Base-by-base conservation (phyloP, 2,329 filamentous ascomycete genomes). In the Neoascochyta sp. region DNA sequence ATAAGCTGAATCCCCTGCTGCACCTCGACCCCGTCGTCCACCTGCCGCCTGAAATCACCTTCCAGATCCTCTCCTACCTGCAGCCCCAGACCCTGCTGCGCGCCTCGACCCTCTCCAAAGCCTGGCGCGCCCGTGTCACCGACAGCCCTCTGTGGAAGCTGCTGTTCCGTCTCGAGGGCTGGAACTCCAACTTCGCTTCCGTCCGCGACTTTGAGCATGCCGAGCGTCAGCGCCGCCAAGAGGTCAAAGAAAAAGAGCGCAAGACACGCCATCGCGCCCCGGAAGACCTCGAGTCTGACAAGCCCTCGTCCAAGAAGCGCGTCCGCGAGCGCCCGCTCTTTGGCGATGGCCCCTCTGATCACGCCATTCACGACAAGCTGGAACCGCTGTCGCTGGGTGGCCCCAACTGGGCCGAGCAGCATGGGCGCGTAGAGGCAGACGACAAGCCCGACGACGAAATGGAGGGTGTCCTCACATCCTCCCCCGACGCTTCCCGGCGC, bases 11-110 rank as follows among this genome's bases (percentile, higher is more conserved):
- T 41, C 86, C 88, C 4, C 75, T 89, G 29, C 80, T 96, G 3
- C 89, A 95, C 63, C 90, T 95, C 65, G 86, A 98, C 64, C 95
- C 95, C 32, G 80, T 95, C 22, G 71, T 78, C 43, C 80, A 86
- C 51, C 76, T 98, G 1, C 92, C 92, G 0, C 80, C 86, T 15
- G 92, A 98, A 61, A 84, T 98, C 50, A 93, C 87, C 39, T 80
- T 92, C 24, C 83, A 93, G 53, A 83, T 96, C 24, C 81, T 98
- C 23, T 81, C 83, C 10, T 92, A 88, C 54, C 80, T 98, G 27
- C 84, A 89, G 32, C 83, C 88, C 1, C 62, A 79, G 16, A 92
- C 88, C 1, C 71, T 98, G 21, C 73, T 96, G 34, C 79, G 77
- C 27, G 85, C 89, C 3, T 86, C 87, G 1, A 75, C 78, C 24